A percentile compares a stretch with the other conserved stretches of the same genome.
Conservation (phyloP, 306 rosid species). For the Sicyos edulis region DNA sequence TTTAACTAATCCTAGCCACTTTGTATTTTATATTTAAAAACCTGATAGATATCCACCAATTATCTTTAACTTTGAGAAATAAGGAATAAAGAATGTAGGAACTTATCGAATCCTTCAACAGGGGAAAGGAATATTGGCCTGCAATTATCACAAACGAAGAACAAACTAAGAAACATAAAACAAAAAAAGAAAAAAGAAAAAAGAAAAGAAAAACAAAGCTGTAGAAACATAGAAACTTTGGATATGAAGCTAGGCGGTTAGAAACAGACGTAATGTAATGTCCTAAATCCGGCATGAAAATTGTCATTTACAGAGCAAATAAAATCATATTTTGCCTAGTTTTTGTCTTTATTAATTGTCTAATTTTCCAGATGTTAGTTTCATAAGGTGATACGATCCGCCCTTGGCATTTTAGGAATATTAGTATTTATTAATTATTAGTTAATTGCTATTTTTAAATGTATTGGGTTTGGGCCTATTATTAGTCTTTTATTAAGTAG, state of each 20-base stretch:
- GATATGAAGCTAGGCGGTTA: not conserved
- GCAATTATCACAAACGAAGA: slow-evolving; percentile 6
- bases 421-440: too few relatives aligned
- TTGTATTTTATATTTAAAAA: slow-evolving; percentile 5
- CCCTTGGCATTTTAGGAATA: too few relatives aligned
- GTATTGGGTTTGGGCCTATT: too few relatives aligned
- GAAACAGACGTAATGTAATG: not conserved
- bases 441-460: too few relatives aligned
- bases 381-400: too few relatives aligned
- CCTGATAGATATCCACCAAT: slow-evolving; percentile 14
- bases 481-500: too few relatives aligned
- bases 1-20: slow-evolving; percentile 13
- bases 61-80: not conserved
- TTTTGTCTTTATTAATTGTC: not conserved
- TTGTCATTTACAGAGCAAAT: not conserved
- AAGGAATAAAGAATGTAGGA: slow-evolving; percentile 6
- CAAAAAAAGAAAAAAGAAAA: not conserved
- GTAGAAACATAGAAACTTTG: not conserved
- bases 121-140: slow-evolving; percentile 15
- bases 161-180: not conserved
- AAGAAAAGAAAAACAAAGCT: not conserved
- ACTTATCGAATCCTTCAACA: slow-evolving; percentile 13
- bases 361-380: not conserved
- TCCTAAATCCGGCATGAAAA: slow-evolving; percentile 4
- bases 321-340: not conserved